Evolutionary conservation across 1,284 basidiomycete species (phyloP), one percentile per base, ranked within the genome.

Genomic region (Gomphus sp.): DNA sequence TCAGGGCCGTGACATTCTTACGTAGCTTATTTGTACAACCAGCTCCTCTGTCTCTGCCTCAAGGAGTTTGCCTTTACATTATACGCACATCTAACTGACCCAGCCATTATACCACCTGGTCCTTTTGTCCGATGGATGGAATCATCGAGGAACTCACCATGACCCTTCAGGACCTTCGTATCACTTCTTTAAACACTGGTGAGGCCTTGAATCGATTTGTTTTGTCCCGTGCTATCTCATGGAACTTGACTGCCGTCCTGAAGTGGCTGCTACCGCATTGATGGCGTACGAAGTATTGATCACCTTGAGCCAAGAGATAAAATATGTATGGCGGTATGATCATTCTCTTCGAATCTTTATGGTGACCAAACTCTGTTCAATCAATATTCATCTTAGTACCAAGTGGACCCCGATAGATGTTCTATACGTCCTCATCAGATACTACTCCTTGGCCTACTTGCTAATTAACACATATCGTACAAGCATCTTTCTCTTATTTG

Each of bases 271-370:
- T n/a, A n/a, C n/a, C n/a, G n/a, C n/a, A n/a, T n/a, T n/a, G n/a
- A 33, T 57, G 14, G 16, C 39, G 31, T 57, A 57, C 37, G 56
- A 57, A 22, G 37, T 57, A 31, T 25, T 57, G 7, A n/a, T 57
- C 25, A 57, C 47, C 2, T 48, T 36, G 22, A 22, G 37, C 3
- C 36, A 57, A 14, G 56, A 57, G 41, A 41, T 51, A 34, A 36
- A 25, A 33, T 43, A 50, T 18, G n/a, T 57, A n/a, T 57, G 56
- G 56, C 47, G 47, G 56, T 57, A 37, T 37, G 56, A 25, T 9
- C 9, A 4, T 16, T 31, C 7, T 9, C 18, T 22, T 7, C 10
- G 12, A 9, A 4, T n/a, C 56, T 39, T 11, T n/a, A 16, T 49
- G 3, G 5, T 16, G 4, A 4, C 11, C 4, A 9, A 55, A 34